A percentile compares a stretch with the other conserved stretches of the same genome.
Conservation (phyloP, 805 yeast species). For the Lachancea kluyveri region DNA sequence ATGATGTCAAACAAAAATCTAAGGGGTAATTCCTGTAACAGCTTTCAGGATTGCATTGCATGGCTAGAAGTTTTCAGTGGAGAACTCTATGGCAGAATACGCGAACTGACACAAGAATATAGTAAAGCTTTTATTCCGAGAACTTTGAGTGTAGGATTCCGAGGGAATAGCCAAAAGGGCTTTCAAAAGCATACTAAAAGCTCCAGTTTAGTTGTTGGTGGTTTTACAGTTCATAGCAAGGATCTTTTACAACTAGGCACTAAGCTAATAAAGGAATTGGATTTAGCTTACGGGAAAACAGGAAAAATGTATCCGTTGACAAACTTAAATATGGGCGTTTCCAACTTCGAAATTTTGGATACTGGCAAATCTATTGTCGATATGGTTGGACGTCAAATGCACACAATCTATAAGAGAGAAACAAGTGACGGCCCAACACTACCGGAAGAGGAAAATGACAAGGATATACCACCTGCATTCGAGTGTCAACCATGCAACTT, state of each 20-base stretch:
- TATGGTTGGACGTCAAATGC: conserved; percentile 27
- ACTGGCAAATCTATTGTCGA: conserved; percentile 28
- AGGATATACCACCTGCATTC: neutral
- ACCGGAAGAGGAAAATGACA: neutral
- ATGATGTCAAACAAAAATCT: conserved; percentile 89
- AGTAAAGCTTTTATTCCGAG: conserved; percentile 37
- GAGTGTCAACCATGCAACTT: conserved; percentile 20
- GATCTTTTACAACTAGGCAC: conserved; percentile 31
- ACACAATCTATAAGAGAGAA: conserved; percentile 2
- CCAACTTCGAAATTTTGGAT: conserved; percentile 45
- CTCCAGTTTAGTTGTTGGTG: conserved; percentile 11
- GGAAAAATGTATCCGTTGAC: conserved; percentile 41
- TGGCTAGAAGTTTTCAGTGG: conserved; percentile 85
- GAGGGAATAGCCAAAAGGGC: conserved; percentile 24
- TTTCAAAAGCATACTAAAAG: conserved; percentile 20
- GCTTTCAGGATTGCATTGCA: conserved; percentile 49
- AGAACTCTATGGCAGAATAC: conserved; percentile 63
- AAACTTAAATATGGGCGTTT: conserved; percentile 44
- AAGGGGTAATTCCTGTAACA: conserved; percentile 45
- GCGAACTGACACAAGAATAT: conserved; percentile 64
- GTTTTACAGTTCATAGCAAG: conserved; percentile 15
- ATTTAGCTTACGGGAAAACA: conserved; percentile 17
- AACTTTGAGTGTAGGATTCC: conserved; percentile 37
- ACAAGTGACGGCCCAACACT: neutral
- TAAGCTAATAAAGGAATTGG: conserved; percentile 38